Percentiles rank a stretch among this genome's conserved stretches.
phyloP scores from a whole-genome alignment of 495 filamentous ascomycete species.

The Achaetomiella virescens region DNA sequence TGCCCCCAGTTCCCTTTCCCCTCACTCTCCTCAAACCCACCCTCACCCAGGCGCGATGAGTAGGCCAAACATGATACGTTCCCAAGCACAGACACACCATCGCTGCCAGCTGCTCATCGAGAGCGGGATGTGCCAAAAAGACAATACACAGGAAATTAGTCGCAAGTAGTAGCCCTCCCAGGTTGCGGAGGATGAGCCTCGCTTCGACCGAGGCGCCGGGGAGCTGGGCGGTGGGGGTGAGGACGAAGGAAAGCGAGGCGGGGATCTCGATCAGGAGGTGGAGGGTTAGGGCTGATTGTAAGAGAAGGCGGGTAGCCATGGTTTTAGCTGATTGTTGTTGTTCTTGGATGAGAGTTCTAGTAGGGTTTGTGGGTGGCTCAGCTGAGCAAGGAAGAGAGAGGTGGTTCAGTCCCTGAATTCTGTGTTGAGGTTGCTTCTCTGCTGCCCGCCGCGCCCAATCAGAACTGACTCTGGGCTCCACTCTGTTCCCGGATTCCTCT shows the following conservation, averaged over 20 bases:
- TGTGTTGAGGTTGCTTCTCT: no score
- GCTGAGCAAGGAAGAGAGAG: no score
- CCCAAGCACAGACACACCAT: slow-evolving; percentile 28
- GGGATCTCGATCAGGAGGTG: slow-evolving; percentile 21
- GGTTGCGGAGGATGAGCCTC: slow-evolving; percentile 34
- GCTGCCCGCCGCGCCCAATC: no score
- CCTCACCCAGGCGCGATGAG: slow-evolving; percentile 26
- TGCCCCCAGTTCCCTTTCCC: background rate
- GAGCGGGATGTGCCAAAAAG: slow-evolving; percentile 13
- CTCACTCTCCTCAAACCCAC: background rate
- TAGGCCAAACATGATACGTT: slow-evolving; percentile 38
- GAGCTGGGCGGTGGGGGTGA: slow-evolving; percentile 18
- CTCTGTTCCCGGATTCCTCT: no score
- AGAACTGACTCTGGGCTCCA: no score
- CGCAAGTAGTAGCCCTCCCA: slow-evolving; percentile 34
- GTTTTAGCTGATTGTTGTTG: background rate
- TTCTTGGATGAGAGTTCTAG: background rate
- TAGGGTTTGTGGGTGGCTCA: no score
- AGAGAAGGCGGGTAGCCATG: background rate
- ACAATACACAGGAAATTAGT: slow-evolving; percentile 27
- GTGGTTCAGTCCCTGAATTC: no score
- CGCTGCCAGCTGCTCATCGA: slow-evolving; percentile 8
- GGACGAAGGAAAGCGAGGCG: slow-evolving; percentile 20
- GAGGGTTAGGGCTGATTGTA: slow-evolving; percentile 16
- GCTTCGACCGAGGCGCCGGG: slow-evolving; percentile 24